Conservation (phyloP, 352 stramenopile species). For the Albugo laibachii region DNA sequence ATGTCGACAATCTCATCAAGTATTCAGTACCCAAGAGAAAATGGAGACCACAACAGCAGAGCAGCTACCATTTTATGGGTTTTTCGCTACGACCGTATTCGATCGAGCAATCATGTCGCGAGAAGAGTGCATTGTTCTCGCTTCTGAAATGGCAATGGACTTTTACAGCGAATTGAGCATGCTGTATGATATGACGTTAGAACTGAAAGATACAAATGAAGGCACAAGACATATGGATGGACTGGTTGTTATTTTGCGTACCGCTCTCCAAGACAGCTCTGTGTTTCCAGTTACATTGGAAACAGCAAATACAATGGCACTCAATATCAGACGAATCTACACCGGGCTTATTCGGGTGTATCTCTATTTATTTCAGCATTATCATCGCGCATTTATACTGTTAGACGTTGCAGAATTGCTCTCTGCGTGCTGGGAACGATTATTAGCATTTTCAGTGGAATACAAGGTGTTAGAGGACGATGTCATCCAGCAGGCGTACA, state of each 20-base stretch:
- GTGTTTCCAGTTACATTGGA: constrained; percentile 1
- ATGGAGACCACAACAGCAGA: neutral
- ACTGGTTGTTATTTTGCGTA: constrained; percentile 14
- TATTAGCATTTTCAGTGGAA: constrained; percentile 37
- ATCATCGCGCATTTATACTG: constrained; percentile 28
- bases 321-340: constrained; percentile 25
- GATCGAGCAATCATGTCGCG: constrained; percentile 19
- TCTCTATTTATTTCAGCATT: constrained; percentile 36
- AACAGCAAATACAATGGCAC: constrained; percentile 7
- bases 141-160: constrained; percentile 35
- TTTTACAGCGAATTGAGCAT: constrained; percentile 40
- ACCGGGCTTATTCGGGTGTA: constrained; percentile 43
- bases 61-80: constrained; percentile 10
- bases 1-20: no score
- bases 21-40: neutral
- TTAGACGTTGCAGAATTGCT: constrained; percentile 38
- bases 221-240: constrained; percentile 29
- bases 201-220: constrained; percentile 23
- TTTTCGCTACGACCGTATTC: constrained; percentile 17
- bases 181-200: constrained; percentile 49
- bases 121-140: constrained; percentile 20
- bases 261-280: neutral
- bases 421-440: constrained; percentile 27
- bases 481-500: constrained; percentile 30
- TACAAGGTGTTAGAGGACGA: constrained; percentile 36